Percentiles rank a stretch among this genome's conserved stretches.
Evolutionary conservation across 2,329 filamentous ascomycete genomes (phyloP).

Genomic region (Bipolaris cookei): DNA sequence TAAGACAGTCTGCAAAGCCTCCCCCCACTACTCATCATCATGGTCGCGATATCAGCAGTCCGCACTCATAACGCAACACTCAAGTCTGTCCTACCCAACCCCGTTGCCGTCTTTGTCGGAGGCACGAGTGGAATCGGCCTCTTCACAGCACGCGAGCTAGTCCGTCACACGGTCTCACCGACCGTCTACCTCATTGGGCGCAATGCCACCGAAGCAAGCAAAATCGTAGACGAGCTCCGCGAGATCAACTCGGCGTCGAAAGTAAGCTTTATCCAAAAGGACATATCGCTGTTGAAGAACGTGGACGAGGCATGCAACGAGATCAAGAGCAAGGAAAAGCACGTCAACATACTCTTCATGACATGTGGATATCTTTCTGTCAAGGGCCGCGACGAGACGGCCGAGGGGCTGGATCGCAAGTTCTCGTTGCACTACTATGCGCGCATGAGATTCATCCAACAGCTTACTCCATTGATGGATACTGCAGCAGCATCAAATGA

Average conservation of each 20-base stretch:
- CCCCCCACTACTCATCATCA: slow-evolving; percentile 6
- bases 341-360: slow-evolving; percentile 63
- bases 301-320: slow-evolving; percentile 55
- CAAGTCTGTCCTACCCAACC: slow-evolving; percentile 30
- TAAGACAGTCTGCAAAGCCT: background rate
- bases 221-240: slow-evolving; percentile 48
- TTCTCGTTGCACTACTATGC: slow-evolving; percentile 44
- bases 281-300: slow-evolving; percentile 50
- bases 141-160: slow-evolving; percentile 53
- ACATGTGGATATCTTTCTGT: slow-evolving; percentile 58
- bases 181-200: slow-evolving; percentile 55
- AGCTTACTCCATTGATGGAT: slow-evolving; percentile 48
- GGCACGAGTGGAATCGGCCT: slow-evolving; percentile 55
- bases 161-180: slow-evolving; percentile 48
- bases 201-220: slow-evolving; percentile 46
- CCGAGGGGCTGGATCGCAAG: slow-evolving; percentile 47
- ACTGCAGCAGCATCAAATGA: slow-evolving; percentile 17
- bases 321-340: slow-evolving; percentile 58
- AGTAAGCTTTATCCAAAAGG: slow-evolving; percentile 51
- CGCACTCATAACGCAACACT: slow-evolving; percentile 36
- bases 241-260: slow-evolving; percentile 48
- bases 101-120: slow-evolving; percentile 49
- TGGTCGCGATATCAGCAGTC: slow-evolving; percentile 33
- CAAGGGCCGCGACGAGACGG: slow-evolving; percentile 47
- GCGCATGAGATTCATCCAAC: slow-evolving; percentile 48